Conservation (phyloP, 306 rosid genomes). For the Vigna nakashimae region DNA sequence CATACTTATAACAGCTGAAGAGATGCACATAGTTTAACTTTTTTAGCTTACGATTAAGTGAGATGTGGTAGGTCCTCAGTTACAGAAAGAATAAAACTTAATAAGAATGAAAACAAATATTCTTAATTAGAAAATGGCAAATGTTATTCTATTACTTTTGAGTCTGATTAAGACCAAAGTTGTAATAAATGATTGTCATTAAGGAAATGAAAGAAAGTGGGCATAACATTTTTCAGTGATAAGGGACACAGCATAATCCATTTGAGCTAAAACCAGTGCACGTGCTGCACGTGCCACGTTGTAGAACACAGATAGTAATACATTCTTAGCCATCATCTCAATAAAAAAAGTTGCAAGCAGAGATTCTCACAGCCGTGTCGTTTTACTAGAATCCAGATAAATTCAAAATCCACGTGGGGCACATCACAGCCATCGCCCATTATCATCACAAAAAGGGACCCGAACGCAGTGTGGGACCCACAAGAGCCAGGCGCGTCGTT, state of each 20-base stretch:
- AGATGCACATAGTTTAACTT: not conserved
- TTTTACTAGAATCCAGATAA: not conserved
- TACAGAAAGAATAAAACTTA: not conserved
- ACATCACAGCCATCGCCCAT: conserved; percentile 33
- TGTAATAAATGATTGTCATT: not conserved
- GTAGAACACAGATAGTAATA: not conserved
- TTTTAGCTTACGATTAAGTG: no score
- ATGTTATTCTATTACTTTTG: not conserved
- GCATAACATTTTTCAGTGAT: not conserved
- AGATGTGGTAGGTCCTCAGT: not conserved
- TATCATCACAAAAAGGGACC: not conserved
- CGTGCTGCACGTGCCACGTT: conserved; percentile 39
- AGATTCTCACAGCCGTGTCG: conserved; percentile 33
- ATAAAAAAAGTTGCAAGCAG: not conserved
- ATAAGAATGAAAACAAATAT: not conserved
- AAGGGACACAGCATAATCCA: not conserved
- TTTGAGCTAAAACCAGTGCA: not conserved
- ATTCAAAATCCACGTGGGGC: conserved; percentile 26
- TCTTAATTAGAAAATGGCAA: not conserved
- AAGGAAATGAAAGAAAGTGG: not conserved
- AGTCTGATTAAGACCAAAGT: conserved; percentile 5
- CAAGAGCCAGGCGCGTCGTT: not conserved
- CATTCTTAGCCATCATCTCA: not conserved
- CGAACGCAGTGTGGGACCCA: not conserved
- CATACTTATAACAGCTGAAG: not conserved